phyloP scores from a whole-genome alignment of 768 basidiomycete genomes.

The Trametopsis cervina region DNA sequence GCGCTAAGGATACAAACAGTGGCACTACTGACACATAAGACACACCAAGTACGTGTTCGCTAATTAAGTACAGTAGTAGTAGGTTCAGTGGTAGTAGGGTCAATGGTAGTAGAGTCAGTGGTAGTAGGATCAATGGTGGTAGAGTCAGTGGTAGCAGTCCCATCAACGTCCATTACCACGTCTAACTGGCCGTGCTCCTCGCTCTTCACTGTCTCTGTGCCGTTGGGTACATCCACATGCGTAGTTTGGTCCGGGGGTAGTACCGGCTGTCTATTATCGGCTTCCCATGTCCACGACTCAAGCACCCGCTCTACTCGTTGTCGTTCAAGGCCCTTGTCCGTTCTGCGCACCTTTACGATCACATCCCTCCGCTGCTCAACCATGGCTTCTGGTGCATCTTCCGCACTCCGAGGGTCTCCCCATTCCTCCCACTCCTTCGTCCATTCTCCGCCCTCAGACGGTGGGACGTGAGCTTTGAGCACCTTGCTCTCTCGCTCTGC shows the following conservation, averaged over 20 bases:
- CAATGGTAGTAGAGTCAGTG: no score
- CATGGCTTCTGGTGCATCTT: conserved; percentile 24
- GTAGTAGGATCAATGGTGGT: no score
- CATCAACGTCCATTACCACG: no score
- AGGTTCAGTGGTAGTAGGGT: no score
- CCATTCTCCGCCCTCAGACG: conserved; percentile 37
- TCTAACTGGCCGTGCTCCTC: no score
- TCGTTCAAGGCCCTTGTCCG: conserved; percentile 52
- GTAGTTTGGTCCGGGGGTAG: background rate
- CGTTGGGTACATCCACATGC: no score
- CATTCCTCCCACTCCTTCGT: conserved; percentile 20
- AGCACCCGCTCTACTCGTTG: conserved; percentile 63
- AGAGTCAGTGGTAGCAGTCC: no score
- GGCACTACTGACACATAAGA: no score
- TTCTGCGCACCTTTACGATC: conserved; percentile 52
- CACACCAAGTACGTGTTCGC: no score
- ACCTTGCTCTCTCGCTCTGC: conserved; percentile 38
- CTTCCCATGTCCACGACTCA: conserved; percentile 61
- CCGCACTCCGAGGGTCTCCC: conserved; percentile 19
- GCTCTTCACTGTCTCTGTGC: no score
- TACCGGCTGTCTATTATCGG: background rate
- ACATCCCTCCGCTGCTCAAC: conserved; percentile 42
- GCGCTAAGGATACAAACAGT: no score
- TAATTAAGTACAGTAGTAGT: no score
- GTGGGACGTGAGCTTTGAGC: conserved; percentile 18